Conservation (phyloP, 2,329 filamentous ascomycete species). For the Sporothrix inflata region DNA sequence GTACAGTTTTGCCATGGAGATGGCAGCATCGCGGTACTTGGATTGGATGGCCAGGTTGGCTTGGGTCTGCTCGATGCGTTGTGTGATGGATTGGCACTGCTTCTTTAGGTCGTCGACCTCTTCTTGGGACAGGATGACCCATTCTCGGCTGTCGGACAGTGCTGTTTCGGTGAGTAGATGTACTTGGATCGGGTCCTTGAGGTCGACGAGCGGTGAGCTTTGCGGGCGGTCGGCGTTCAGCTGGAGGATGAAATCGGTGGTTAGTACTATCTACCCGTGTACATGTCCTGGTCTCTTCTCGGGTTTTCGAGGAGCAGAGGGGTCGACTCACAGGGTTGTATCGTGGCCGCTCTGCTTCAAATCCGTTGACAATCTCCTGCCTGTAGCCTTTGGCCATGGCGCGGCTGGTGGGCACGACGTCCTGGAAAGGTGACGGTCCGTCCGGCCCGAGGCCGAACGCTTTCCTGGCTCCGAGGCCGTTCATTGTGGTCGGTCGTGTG, state of each 20-base stretch:
- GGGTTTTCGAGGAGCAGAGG: not conserved
- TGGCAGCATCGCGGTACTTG: slow-evolving; percentile 91
- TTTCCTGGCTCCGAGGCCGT: slow-evolving; percentile 43
- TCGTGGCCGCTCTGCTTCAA: slow-evolving; percentile 56
- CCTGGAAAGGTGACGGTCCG: slow-evolving; percentile 40
- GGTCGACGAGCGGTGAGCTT: slow-evolving; percentile 61
- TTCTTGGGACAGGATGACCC: slow-evolving; percentile 84
- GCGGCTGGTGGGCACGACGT: slow-evolving; percentile 49
- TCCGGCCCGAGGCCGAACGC: slow-evolving; percentile 45
- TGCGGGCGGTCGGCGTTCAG: slow-evolving; percentile 56
- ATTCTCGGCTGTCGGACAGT: slow-evolving; percentile 82
- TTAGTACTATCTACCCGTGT: not conserved
- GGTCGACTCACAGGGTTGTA: slow-evolving; percentile 58
- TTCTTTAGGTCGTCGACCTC: slow-evolving; percentile 92
- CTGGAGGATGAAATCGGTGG: slow-evolving; percentile 42
- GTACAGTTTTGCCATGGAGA: slow-evolving; percentile 82
- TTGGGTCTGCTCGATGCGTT: slow-evolving; percentile 79
- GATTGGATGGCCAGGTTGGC: slow-evolving; percentile 86
- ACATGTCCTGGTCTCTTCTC: not conserved
- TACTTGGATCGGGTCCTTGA: slow-evolving; percentile 76
- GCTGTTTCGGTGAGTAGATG: slow-evolving; percentile 94
- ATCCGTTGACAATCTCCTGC: slow-evolving; percentile 57
- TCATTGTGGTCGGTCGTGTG: slow-evolving; percentile 41
- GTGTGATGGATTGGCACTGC: slow-evolving; percentile 71
- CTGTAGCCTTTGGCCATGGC: slow-evolving; percentile 63